Conservation (phyloP, 1,284 basidiomycete genomes). For the Moesziomyces sp. region DNA sequence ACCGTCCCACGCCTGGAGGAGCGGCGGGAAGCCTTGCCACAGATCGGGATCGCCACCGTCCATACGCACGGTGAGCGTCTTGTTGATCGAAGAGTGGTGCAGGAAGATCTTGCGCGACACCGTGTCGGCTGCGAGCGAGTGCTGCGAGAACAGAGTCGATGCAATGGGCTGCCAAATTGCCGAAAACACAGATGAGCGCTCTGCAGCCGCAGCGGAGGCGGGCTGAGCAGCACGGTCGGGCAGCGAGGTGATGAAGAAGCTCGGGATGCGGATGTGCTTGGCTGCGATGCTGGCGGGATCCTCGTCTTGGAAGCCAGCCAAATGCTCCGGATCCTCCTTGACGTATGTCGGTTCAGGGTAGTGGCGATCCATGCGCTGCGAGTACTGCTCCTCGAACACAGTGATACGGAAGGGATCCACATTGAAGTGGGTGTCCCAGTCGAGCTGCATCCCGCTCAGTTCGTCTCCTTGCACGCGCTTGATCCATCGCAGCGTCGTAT, state of each 20-base stretch:
- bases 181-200: constrained; percentile 21
- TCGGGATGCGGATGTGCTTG: constrained; percentile 37
- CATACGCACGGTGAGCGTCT: constrained; percentile 31
- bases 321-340: constrained; percentile 24
- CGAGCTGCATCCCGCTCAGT: constrained; percentile 8
- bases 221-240: constrained; percentile 16
- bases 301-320: constrained; percentile 33
- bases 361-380: constrained; percentile 29
- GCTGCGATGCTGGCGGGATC: constrained; percentile 11
- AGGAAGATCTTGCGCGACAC: constrained; percentile 28
- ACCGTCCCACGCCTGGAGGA: constrained; percentile 45
- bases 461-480: constrained; percentile 35
- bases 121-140: constrained; percentile 17
- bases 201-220: neutral
- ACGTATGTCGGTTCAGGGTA: constrained; percentile 26
- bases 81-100: constrained; percentile 43
- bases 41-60: constrained; percentile 33
- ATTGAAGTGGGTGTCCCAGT: constrained; percentile 15
- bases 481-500: constrained; percentile 45
- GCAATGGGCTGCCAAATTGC: constrained; percentile 31
- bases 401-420: constrained; percentile 47
- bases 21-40: constrained; percentile 43
- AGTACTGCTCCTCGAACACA: constrained; percentile 48
- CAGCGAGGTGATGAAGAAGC: constrained; percentile 46
- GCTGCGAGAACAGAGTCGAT: constrained; percentile 5